Percentiles rank a stretch among this genome's conserved stretches.
phyloP scores from a whole-genome alignment of 129 eudicot genomes.

The Pseudognaphalium luteoalbum region DNA sequence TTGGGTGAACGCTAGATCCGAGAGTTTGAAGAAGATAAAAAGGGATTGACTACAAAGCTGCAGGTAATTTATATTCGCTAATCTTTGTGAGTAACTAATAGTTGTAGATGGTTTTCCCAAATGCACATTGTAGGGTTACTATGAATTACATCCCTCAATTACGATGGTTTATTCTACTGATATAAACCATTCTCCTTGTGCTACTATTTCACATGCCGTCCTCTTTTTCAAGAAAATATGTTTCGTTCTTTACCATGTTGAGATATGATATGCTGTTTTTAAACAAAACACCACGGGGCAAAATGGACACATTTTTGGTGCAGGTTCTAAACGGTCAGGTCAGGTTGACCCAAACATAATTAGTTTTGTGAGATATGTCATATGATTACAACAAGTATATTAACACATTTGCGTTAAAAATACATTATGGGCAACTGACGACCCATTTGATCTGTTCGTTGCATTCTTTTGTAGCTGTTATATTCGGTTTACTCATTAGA shows the following conservation, averaged over 20 bases:
- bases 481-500: too few relatives aligned
- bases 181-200: background rate
- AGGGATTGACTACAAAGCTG: slow-evolving; percentile 81
- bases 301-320: too few relatives aligned
- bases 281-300: background rate
- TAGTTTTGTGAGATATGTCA: too few relatives aligned
- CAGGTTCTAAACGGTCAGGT: too few relatives aligned
- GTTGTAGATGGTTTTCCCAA: background rate
- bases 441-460: background rate
- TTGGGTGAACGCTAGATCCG: slow-evolving; percentile 68
- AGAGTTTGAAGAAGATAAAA: slow-evolving; percentile 98
- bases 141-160: background rate
- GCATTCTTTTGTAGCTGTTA: too few relatives aligned
- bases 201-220: background rate
- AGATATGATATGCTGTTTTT: slow-evolving; percentile 2
- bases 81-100: background rate
- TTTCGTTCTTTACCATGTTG: slow-evolving; percentile 7
- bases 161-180: background rate
- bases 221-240: background rate
- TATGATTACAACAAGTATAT: too few relatives aligned
- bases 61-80: slow-evolving; percentile 53
- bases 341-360: too few relatives aligned
- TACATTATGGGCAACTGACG: background rate
- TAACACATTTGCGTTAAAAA: background rate
- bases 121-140: background rate